Evolutionary conservation across 495 filamentous ascomycete species (phyloP).

Genomic region (Usnea hakonensis): DNA sequence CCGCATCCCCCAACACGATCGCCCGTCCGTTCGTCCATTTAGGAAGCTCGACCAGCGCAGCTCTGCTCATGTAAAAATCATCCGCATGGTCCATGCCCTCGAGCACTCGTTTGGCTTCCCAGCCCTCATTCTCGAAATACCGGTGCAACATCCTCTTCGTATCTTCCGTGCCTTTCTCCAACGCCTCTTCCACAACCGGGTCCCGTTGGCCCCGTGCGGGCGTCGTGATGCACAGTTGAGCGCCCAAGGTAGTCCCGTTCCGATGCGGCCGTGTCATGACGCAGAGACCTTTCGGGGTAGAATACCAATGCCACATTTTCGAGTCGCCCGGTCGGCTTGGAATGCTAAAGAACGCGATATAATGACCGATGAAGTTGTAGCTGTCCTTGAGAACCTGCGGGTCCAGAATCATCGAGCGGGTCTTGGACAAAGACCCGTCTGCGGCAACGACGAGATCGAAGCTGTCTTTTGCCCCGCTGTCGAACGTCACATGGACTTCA

Average conservation of each 20-base stretch:
- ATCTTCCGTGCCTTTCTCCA: conserved; percentile 11
- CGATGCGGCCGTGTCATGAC: conserved; percentile 35
- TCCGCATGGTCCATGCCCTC: conserved; percentile 32
- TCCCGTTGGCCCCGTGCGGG: conserved; percentile 7
- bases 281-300: conserved; percentile 27
- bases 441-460: conserved; percentile 47
- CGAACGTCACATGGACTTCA: conserved; percentile 33
- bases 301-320: conserved; percentile 30
- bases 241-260: background rate
- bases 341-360: conserved; percentile 13
- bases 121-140: conserved; percentile 38
- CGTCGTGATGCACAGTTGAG: conserved; percentile 7
- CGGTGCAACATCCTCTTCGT: conserved; percentile 34
- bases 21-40: conserved; percentile 40
- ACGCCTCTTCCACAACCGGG: conserved; percentile 1
- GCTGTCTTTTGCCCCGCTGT: conserved; percentile 26
- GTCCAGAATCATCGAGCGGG: conserved; percentile 31
- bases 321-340: conserved; percentile 24
- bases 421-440: conserved; percentile 41
- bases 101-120: conserved; percentile 36
- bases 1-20: conserved; percentile 49
- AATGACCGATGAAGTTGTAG: conserved; percentile 8
- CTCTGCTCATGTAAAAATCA: conserved; percentile 42
- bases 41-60: conserved; percentile 37
- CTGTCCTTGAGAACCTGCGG: conserved; percentile 15